Evolutionary conservation across 2,329 filamentous ascomycete species (phyloP), one percentile per base, ranked within the genome.

Genomic region (Aspergillus spinulosporus): DNA sequence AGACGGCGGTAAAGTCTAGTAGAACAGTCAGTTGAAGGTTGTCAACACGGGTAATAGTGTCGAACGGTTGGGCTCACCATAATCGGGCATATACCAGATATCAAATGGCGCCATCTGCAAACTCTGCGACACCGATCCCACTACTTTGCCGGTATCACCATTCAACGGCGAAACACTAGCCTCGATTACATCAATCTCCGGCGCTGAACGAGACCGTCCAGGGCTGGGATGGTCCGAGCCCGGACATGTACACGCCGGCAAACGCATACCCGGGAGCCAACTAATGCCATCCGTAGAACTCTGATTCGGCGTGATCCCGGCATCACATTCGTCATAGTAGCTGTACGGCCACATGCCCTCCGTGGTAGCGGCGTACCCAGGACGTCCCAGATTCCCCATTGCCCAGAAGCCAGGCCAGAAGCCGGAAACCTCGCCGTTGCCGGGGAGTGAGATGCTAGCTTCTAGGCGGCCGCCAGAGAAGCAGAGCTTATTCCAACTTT

Each of bases 391-490:
- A 65, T 90, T 90, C 3, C 87, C 87, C 85, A 90, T 88, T 0
- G 86, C 80, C 87, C 87, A 90, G 71, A 89, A 88, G 71, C 87
- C 87, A 42, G 87, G 87, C 87, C 87, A 90, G 72, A 89, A 87
- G 56, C 87, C 87, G 54, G 84, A 80, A 11, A 84, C 81, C 60
- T 88, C 84, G 45, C 87, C 87, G 46, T 78, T 74, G 12, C 87
- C 87, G 11, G 87, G 87, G 4, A 90, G 76, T 3, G 87, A 89
- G 51, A 89, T 84, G 65, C 84, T 87, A 15, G 86, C 86, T 73
- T 90, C 87, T 11, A 90, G 67, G 47, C 86, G 81, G 3, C 87
- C 87, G 32, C 86, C 86, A 59, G 87, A 88, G 75, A 89, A 89
- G 71, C 87, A 88, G 53, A 89, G 68, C 67, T 88, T 84, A 69